Evolutionary conservation across 2,329 filamentous ascomycete genomes (phyloP), one percentile per base, ranked within the genome.

Genomic region (Cladophialophora carrionii): DNA sequence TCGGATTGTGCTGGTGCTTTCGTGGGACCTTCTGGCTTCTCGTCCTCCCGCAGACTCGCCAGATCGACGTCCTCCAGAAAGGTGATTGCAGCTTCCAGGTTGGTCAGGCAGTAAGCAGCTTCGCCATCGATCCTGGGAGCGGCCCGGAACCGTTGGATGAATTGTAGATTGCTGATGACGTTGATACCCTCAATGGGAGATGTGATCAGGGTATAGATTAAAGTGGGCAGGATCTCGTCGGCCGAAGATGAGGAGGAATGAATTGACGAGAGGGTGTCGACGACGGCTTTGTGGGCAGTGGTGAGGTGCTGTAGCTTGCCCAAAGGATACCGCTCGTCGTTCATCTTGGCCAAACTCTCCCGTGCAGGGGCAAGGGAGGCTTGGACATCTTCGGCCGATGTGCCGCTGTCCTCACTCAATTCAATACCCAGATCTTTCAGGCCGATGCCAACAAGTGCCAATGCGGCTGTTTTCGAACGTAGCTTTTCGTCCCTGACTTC

Each of bases 41-140:
- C 92, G 69, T 96, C 91, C 5, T 89, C 89, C 59, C 92, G 87
- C 6, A 99, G 81, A 29, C 90, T 96, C 6, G 93, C 91, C 26
- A 99, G 83, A 75, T 99, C 95, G 31, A 99, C 95, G 0, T 93
- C 98, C 73, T 98, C 91, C 14, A 99, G 81, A 73, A 99, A 99
- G 59, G 90, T 93, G 62, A 98, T 92, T 64, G 94, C 90, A 20
- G 95, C 95, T 77, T 99, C 95, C 1, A 99, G 84, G 71, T 96
- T 99, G 48, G 96, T 97, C 63, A 99, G 82, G 74, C 95, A 98
- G 77, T 99, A 99, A 0, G 95, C 93, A 12, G 93, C 90, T 78
- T 99, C 95, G 17, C 95, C 95, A 63, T 96, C 92, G 43, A 98
- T 85, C 73, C 94, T 96, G 69, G 83, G 88, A 59, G 91, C 87